These are phyloP conservation scores for Thuja plicata DNA, from an alignment of 83 land plant species.

Conservation along the genomic window DNA sequence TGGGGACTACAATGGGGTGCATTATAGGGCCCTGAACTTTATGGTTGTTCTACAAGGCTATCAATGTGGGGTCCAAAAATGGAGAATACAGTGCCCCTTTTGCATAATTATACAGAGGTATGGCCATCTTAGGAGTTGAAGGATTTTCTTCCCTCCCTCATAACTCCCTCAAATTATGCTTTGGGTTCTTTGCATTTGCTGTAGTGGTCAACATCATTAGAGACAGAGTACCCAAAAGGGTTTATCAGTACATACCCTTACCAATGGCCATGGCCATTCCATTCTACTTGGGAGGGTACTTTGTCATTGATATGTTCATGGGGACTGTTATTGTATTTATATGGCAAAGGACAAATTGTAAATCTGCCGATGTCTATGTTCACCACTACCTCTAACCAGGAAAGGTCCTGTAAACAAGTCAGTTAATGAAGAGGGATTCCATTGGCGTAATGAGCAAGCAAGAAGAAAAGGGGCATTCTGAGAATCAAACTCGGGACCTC, in stretches of 20 bases:
- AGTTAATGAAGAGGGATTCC: too few relatives aligned
- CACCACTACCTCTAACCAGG: too few relatives aligned
- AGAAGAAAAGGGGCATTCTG: too few relatives aligned
- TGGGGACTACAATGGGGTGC: constrained; percentile 53
- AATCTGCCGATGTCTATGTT: too few relatives aligned
- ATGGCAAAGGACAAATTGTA: too few relatives aligned
- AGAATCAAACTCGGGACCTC: too few relatives aligned
- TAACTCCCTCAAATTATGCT: constrained; percentile 34
- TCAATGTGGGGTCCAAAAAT: constrained; percentile 25
- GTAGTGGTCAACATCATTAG: constrained; percentile 17
- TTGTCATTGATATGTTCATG: too few relatives aligned
- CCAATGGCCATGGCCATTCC: constrained; percentile 69
- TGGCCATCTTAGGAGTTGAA: constrained; percentile 47
- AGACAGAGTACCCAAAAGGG: constrained; percentile 19
- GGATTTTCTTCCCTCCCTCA: constrained; percentile 36
- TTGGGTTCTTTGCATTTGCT: constrained; percentile 32
- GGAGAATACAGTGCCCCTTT: constrained; percentile 42
- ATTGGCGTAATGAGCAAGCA: too few relatives aligned
- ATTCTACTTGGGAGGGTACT: too few relatives aligned
- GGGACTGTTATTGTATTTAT: too few relatives aligned
- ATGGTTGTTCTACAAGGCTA: constrained; percentile 55
- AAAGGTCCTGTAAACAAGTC: too few relatives aligned
- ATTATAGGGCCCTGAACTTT: constrained; percentile 40
- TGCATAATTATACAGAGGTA: constrained; percentile 33
- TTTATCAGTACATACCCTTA: constrained; percentile 27